Evolutionary conservation across 768 basidiomycete genomes (phyloP), one percentile per base, ranked within the genome.

Genomic region (Pulveroboletus ravenelii): DNA sequence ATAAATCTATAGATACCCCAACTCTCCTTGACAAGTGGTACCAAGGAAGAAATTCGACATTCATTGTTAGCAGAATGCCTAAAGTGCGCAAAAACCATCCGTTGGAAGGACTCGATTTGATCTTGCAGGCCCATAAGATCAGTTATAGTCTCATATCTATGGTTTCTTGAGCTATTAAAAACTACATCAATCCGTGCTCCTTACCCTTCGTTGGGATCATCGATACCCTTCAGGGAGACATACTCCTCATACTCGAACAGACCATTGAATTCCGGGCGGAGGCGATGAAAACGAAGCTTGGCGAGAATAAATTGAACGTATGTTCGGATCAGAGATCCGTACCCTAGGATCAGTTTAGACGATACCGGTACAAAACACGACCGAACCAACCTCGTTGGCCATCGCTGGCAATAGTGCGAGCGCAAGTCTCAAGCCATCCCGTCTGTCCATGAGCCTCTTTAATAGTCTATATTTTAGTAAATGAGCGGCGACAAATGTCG

Each of bases 1-100:
- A 98, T 94, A 72, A 98, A 99, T 41, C 92, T 81, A 71, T 99
- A 99, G 51, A 99, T 99, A 34, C 95, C 95, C 84, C 94, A 99
- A 60, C 92, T 95, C 71, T 99, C 96, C 71, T 99, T 99, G 48
- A 99, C 96, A 12, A 97, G 78, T 20, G 96, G 95, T 2, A 99
- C 96, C 42, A 99, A 74, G 2, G 96, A 77, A 31, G 94, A 95
- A 53, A 99, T 99, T 27, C 94, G 86, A 68, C 94, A 96, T 71
- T 99, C 96, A 57, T 99, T 99, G 65, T 96, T 97, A 41, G 83
- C 75, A 15, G 92, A 92, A 54, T 87, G 82, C 48, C 84, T 78
- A 74, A 99, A 98, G 69, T 93, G 89, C 9, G 94, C 85, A 64
- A 99, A 98, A 51, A 97, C 85, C 76, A 95, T 87, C 71, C 93